Evolutionary conservation across 2,329 filamentous ascomycete species (phyloP).

Genomic region (Ascocoryne sarcoides): DNA sequence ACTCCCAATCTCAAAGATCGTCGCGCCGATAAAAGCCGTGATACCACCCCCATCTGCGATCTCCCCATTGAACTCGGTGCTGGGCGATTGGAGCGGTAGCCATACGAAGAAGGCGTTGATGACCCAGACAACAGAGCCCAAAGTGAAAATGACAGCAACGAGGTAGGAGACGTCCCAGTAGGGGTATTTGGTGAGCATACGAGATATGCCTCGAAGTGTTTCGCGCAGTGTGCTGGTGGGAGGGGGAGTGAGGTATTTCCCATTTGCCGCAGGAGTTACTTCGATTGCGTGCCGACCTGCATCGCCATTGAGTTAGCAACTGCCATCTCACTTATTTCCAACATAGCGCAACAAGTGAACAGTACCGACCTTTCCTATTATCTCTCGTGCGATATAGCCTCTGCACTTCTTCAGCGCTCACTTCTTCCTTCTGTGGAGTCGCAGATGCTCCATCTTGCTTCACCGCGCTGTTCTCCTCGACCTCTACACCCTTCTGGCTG

Average conservation of each 20-base stretch:
- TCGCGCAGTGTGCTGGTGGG: conserved; percentile 25
- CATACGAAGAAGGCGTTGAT: conserved; percentile 57
- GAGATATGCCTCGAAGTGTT: conserved; percentile 30
- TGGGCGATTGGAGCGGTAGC: conserved; percentile 47
- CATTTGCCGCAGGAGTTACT: conserved; percentile 22
- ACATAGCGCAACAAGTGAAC: background rate
- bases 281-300: conserved; percentile 33
- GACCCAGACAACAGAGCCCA: conserved; percentile 46
- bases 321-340: background rate
- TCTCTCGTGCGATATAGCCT: conserved; percentile 37
- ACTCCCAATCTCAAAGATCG: conserved; percentile 56
- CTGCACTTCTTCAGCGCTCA: conserved; percentile 17
- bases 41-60: conserved; percentile 46
- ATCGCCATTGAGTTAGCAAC: background rate
- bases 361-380: conserved; percentile 34
- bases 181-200: conserved; percentile 42
- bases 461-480: background rate
- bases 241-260: conserved; percentile 21
- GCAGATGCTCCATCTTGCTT: background rate
- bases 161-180: conserved; percentile 50
- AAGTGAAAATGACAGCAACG: conserved; percentile 44
- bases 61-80: conserved; percentile 46
- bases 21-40: conserved; percentile 58
- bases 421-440: conserved; percentile 1
- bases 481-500: background rate